Evolutionary conservation across 2,329 filamentous ascomycete species (phyloP).

Genomic region (Rutstroemia sp.): DNA sequence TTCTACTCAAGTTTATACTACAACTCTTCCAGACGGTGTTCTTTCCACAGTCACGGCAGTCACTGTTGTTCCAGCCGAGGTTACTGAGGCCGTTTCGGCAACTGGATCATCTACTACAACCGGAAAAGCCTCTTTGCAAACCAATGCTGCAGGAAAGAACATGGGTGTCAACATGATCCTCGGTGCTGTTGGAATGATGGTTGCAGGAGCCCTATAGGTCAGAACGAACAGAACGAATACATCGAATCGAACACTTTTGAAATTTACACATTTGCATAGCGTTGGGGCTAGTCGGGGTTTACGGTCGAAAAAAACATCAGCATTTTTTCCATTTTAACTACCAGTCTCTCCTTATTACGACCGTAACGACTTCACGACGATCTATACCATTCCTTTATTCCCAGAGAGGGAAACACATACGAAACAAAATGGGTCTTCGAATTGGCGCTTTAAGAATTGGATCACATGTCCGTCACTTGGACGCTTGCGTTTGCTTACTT

Average conservation of each 20-base stretch:
- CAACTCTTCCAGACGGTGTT: conserved; percentile 21
- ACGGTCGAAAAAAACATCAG: neutral
- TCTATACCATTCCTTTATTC: conserved; percentile 2
- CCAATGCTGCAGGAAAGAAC: conserved; percentile 14
- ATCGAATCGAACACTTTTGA: conserved; percentile 3
- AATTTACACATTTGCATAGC: conserved; percentile 12
- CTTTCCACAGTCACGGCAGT: conserved; percentile 20
- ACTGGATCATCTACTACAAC: conserved; percentile 9
- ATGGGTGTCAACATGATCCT: conserved; percentile 17
- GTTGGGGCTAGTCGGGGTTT: conserved; percentile 3
- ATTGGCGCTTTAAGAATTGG: conserved; percentile 8
- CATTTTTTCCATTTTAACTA: conserved; percentile 5
- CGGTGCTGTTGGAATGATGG: conserved; percentile 18
- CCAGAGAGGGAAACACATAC: neutral
- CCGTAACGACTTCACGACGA: conserved; percentile 8
- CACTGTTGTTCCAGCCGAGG: conserved; percentile 22
- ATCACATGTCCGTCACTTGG: neutral
- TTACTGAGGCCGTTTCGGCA: conserved; percentile 12
- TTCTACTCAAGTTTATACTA: conserved; percentile 18
- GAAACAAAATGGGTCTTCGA: conserved; percentile 1
- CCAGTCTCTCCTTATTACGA: conserved; percentile 11
- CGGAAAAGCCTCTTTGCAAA: conserved; percentile 21
- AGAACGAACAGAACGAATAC: neutral
- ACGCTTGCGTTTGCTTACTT: conserved; percentile 1
- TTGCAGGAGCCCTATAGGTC: conserved; percentile 17